phyloP scores from a whole-genome alignment of 192 early-diverging fungal genomes.

The Piromyces sp. region DNA sequence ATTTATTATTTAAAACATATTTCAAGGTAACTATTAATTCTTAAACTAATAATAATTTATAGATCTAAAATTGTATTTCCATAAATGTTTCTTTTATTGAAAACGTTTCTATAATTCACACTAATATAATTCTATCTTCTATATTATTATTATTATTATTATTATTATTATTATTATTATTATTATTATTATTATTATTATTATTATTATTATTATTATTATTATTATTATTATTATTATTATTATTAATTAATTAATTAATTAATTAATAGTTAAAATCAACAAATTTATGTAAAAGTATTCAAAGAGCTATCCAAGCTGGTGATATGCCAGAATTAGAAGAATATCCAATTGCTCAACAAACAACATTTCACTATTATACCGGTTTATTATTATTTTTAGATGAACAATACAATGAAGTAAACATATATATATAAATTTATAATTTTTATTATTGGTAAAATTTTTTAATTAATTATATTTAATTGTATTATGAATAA shows the following conservation, averaged over 20 bases:
- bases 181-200: too few species aligned
- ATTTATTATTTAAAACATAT: conserved; percentile 72
- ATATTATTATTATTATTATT: too few species aligned
- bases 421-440: conserved; percentile 2
- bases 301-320: conserved; percentile 50
- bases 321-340: conserved; percentile 57
- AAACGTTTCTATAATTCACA: too few species aligned
- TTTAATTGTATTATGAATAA: too few species aligned
- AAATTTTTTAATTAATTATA: too few species aligned
- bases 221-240: not conserved
- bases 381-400: conserved; percentile 71
- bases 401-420: conserved; percentile 58
- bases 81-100: too few species aligned
- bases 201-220: too few species aligned
- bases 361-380: conserved; percentile 74
- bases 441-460: not conserved
- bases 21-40: conserved; percentile 57
- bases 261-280: conserved; percentile 30
- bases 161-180: too few species aligned
- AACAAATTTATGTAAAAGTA: conserved; percentile 67
- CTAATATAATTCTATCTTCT: too few species aligned
- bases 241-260: not conserved
- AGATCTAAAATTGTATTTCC: too few species aligned
- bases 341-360: conserved; percentile 67
- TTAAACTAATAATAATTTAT: too few species aligned